Evolutionary conservation across 2,329 filamentous ascomycete genomes (phyloP).

Genomic region (Purpureocillium lavendulum): DNA sequence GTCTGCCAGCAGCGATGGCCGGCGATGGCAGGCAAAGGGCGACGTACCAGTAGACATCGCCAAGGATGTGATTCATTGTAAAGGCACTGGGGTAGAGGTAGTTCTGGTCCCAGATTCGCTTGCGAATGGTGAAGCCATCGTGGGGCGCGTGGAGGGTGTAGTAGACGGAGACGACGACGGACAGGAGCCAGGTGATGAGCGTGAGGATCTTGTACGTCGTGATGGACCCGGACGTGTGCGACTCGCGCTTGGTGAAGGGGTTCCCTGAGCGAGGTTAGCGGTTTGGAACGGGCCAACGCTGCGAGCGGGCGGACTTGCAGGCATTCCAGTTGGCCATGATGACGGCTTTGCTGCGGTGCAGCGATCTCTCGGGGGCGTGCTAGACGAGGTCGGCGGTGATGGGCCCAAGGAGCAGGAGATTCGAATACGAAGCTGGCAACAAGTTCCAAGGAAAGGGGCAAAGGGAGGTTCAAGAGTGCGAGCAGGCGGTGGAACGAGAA

Average conservation of each 20-base stretch:
- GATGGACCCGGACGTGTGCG: slow-evolving; percentile 52
- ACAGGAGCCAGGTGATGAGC: slow-evolving; percentile 64
- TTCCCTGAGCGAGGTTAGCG: slow-evolving; percentile 45
- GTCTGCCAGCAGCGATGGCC: background rate
- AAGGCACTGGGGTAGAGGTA: slow-evolving; percentile 61
- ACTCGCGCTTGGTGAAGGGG: slow-evolving; percentile 65
- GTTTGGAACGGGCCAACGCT: background rate
- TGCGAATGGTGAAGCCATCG: slow-evolving; percentile 49
- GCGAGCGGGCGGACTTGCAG: slow-evolving; percentile 5
- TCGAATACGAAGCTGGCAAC: no score
- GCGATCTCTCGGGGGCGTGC: no score
- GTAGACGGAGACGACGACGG: slow-evolving; percentile 64
- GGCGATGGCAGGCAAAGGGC: background rate
- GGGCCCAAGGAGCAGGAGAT: no score
- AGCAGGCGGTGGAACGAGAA: no score
- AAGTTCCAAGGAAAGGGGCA: no score
- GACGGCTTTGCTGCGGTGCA: background rate
- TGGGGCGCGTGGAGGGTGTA: slow-evolving; percentile 59
- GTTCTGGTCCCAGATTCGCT: slow-evolving; percentile 71
- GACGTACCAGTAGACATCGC: slow-evolving; percentile 66
- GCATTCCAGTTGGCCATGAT: slow-evolving; percentile 9
- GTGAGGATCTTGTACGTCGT: slow-evolving; percentile 70
- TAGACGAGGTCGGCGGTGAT: no score
- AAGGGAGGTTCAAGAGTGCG: no score
- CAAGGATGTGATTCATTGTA: slow-evolving; percentile 57